Evolutionary conservation across 177 flowering plant genomes (phyloP), one percentile per base, ranked within the genome.

Genomic region (Vitis hybrid): DNA sequence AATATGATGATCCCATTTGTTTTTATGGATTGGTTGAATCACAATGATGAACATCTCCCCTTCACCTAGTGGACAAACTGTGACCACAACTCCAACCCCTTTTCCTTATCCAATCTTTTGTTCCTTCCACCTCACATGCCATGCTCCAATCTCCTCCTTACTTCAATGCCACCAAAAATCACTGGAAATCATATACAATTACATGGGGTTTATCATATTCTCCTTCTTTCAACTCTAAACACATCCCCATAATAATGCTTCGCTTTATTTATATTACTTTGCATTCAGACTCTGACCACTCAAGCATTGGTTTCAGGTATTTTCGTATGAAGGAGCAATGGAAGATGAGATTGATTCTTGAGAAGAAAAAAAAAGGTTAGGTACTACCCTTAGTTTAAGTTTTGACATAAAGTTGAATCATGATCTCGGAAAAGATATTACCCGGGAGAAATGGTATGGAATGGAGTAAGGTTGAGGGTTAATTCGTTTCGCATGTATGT

Each of bases 121-220:
- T 69, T 59, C 64, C 26, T 51, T 55, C 59, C 54, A 14, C 74
- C 57, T 69, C 81, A 81, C 82, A 79, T 79, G 78, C 84, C 60
- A 58, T 75, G 79, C 81, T 68, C 71, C 78, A 72, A 56, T 73
- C 76, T 64, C 39, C 80, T 54, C 39, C 80, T 54, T 10, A 51
- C 58, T 60, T 70, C 76, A 70, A 70, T 45, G 60, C 55, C 57
- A 71, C 60, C 30, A 60, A 66, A 65, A 21, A 6, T n/a, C 62
- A 72, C 30, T 18, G 15, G 52, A 23, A 45, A 52, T 15, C 50
- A 39, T 58, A 62, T 34, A 13, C 64, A 61, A 61, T 73, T 21
- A 21, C 57, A 62, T 54, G 56, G 52, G 21, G 19, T 49, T 60
- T 54, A 54, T 67, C 59, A 70, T 70, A 65, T 69, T 60, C 73